A percentile compares a stretch with the other conserved stretches of the same genome.
phyloP scores from a whole-genome alignment of 768 basidiomycete genomes.

The Rhodosporidiobolus odoratus region DNA sequence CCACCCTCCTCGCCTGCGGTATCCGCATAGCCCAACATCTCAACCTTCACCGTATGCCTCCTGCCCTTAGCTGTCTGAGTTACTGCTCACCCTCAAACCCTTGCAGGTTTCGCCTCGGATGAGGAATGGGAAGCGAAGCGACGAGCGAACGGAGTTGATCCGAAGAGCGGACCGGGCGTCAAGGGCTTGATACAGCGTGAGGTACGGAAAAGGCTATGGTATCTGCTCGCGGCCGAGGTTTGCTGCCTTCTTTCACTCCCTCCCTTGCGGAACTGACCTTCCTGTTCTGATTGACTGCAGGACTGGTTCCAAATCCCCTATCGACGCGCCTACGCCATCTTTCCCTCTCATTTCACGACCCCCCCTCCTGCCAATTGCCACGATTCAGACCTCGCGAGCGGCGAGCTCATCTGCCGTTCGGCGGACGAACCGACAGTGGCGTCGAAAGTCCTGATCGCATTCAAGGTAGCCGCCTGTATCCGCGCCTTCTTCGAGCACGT shows the following conservation, averaged over 20 bases:
- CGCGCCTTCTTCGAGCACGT: constrained; percentile 36
- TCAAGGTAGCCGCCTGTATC: constrained; percentile 15
- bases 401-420: constrained; percentile 15
- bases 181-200: constrained; percentile 31
- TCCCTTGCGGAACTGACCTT: not conserved
- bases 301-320: constrained; percentile 28
- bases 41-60: constrained; percentile 17
- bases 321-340: constrained; percentile 24
- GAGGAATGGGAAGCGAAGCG: constrained; percentile 22
- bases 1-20: constrained; percentile 20
- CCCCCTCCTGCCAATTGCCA: constrained; percentile 35
- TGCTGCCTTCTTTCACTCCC: not conserved
- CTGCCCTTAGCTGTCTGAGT: not conserved
- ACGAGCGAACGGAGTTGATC: constrained; percentile 24
- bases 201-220: constrained; percentile 32
- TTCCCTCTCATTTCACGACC: constrained; percentile 24
- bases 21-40: constrained; percentile 34
- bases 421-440: constrained; percentile 25
- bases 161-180: constrained; percentile 21
- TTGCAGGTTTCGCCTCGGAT: constrained; percentile 10
- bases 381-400: constrained; percentile 28
- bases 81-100: not conserved
- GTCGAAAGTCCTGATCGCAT: constrained; percentile 23
- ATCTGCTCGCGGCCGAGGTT: constrained; percentile 20
- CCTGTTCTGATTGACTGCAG: not conserved